Conservation (phyloP, 768 basidiomycete species). For the Tylopilus felleus region DNA sequence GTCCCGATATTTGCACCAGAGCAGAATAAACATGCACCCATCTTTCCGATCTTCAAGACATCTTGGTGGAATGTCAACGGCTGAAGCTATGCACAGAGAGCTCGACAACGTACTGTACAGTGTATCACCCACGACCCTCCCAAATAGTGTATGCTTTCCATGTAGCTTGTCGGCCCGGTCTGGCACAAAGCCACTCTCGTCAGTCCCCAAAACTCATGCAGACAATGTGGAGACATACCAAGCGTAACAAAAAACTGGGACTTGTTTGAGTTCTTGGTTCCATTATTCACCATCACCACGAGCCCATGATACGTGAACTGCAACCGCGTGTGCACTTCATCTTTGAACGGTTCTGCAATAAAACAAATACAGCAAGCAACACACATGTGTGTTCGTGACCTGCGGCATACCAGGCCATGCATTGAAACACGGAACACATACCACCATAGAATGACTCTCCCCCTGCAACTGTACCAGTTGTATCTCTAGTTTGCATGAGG, state of each 20-base stretch:
- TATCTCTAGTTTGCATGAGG: constrained; percentile 93
- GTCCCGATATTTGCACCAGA: background rate
- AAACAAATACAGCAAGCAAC: background rate
- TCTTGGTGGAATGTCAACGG: constrained; percentile 43
- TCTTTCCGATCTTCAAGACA: constrained; percentile 86
- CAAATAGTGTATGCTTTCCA: constrained; percentile 93
- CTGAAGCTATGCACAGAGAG: background rate
- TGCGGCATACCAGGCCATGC: background rate
- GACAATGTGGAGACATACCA: constrained; percentile 40
- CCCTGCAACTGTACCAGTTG: constrained; percentile 83
- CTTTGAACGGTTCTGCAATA: constrained; percentile 80
- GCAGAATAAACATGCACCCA: constrained; percentile 51
- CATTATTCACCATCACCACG: constrained; percentile 92
- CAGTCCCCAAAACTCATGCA: background rate
- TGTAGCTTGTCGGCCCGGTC: constrained; percentile 91
- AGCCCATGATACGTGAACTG: constrained; percentile 88
- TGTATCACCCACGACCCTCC: constrained; percentile 84
- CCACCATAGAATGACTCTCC: constrained; percentile 97
- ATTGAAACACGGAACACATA: constrained; percentile 21
- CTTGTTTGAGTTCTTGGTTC: constrained; percentile 82
- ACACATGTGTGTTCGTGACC: background rate
- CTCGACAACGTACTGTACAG: constrained; percentile 68
- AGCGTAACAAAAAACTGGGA: constrained; percentile 96
- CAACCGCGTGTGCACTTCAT: constrained; percentile 90
- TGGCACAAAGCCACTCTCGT: constrained; percentile 25